Percentiles rank a stretch among this genome's conserved stretches.
These are phyloP conservation scores for Phytophthora aleatoria DNA, from an alignment of 352 stramenopile species.

Conservation along the genomic window DNA sequence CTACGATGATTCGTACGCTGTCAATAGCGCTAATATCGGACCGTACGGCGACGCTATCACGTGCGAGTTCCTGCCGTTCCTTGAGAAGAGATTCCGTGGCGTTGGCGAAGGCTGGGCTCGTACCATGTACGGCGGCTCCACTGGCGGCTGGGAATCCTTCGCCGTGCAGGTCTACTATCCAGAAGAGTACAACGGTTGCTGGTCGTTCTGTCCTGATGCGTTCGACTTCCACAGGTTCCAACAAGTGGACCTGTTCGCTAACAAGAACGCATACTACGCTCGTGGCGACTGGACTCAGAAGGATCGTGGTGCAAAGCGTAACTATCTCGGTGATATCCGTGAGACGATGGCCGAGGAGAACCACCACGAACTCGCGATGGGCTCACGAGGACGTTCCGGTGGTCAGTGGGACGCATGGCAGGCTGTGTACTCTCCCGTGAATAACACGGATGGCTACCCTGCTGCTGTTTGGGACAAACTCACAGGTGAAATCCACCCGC, in stretches of 20 bases:
- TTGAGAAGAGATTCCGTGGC: conserved; percentile 65
- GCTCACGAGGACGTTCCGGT: conserved; percentile 65
- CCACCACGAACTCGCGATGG: conserved; percentile 69
- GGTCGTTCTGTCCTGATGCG: conserved; percentile 78
- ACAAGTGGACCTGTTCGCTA: conserved; percentile 64
- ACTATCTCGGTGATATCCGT: conserved; percentile 69
- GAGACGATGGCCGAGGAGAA: conserved; percentile 82
- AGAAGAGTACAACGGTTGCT: conserved; percentile 82
- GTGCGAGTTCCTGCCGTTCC: conserved; percentile 72
- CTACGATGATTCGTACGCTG: conserved; percentile 81
- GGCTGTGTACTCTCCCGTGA: conserved; percentile 71
- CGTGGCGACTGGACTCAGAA: conserved; percentile 76
- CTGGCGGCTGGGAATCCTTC: conserved; percentile 75
- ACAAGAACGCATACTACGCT: conserved; percentile 74
- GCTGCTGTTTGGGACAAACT: conserved; percentile 71
- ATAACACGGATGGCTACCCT: conserved; percentile 61
- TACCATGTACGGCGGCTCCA: conserved; percentile 81
- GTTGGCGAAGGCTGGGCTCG: conserved; percentile 68
- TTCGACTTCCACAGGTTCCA: conserved; percentile 83
- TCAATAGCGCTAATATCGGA: conserved; percentile 79
- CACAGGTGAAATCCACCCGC: conserved; percentile 62
- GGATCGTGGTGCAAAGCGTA: conserved; percentile 56
- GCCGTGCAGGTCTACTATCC: conserved; percentile 78
- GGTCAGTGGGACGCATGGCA: conserved; percentile 82
- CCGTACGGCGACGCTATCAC: conserved; percentile 80